Percentiles rank a stretch among this genome's conserved stretches.
phyloP scores from a whole-genome alignment of 1,284 basidiomycete genomes.

The Serendipita sp. region DNA sequence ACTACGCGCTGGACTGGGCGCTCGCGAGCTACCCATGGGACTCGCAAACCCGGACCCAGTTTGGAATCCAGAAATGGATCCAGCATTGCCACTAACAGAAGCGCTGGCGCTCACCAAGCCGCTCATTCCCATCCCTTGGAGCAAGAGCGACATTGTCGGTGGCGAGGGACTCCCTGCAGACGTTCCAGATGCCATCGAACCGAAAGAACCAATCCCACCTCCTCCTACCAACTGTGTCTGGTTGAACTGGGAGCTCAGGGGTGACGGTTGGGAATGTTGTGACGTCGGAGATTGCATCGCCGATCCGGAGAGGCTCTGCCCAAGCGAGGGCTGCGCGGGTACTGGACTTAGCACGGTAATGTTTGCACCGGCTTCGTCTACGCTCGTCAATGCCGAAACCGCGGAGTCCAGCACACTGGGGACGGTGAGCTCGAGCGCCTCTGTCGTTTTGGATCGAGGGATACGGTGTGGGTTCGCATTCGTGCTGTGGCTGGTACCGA shows the following conservation, averaged over 20 bases:
- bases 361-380: slow-evolving; percentile 1
- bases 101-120: slow-evolving; percentile 1
- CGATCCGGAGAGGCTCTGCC: not conserved
- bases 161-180: slow-evolving; percentile 2
- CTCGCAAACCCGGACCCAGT: not conserved
- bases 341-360: not conserved
- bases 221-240: not conserved
- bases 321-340: not conserved
- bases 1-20: slow-evolving; percentile 1
- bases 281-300: slow-evolving; percentile 2
- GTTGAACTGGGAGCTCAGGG: not conserved
- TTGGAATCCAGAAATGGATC: not conserved
- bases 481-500: slow-evolving; percentile 21
- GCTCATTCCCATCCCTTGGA: slow-evolving; percentile 4
- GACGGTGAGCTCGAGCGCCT: slow-evolving; percentile 54
- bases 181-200: not conserved
- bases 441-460: slow-evolving; percentile 51
- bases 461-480: slow-evolving; percentile 51
- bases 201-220: not conserved
- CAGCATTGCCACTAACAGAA: slow-evolving; percentile 3
- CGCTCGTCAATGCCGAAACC: slow-evolving; percentile 41
- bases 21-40: slow-evolving; percentile 1
- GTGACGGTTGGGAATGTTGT: not conserved
- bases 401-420: slow-evolving; percentile 64
- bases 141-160: not conserved